These are phyloP conservation scores for Bathelium albidoporum DNA, from an alignment of 495 filamentous ascomycete genomes.

Conservation along the genomic window DNA sequence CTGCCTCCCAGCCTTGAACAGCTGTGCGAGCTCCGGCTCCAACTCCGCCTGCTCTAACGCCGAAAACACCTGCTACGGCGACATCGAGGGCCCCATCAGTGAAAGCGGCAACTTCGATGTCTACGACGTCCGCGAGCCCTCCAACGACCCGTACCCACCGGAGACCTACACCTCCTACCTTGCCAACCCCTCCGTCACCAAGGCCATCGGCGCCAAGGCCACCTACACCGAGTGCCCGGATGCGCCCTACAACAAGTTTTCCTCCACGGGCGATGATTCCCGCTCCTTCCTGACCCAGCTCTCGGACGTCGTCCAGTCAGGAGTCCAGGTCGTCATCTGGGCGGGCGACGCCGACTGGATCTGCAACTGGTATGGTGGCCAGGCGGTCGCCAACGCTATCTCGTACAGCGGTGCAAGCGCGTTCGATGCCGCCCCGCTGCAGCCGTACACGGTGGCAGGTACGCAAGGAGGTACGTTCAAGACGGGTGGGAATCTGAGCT, in stretches of 20 bases:
- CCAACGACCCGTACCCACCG: conserved; percentile 22
- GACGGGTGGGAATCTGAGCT: conserved; percentile 40
- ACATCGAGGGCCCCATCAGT: conserved; percentile 35
- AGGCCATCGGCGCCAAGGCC: conserved; percentile 28
- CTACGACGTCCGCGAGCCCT: conserved; percentile 27
- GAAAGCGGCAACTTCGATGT: conserved; percentile 12
- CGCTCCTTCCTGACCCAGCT: conserved; percentile 23
- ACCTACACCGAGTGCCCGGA: conserved; percentile 27
- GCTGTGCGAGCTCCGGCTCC: conserved; percentile 20
- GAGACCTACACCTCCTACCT: conserved; percentile 29
- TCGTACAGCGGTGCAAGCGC: conserved; percentile 20
- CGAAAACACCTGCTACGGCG: conserved; percentile 34
- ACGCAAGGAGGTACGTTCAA: conserved; percentile 40
- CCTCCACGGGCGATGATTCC: conserved; percentile 25
- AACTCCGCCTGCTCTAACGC: conserved; percentile 36
- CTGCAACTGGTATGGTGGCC: conserved; percentile 33
- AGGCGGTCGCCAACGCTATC: conserved; percentile 28
- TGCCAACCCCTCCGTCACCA: conserved; percentile 25
- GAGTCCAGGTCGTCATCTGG: conserved; percentile 28
- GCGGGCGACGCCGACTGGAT: conserved; percentile 32
- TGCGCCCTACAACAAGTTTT: conserved; percentile 19
- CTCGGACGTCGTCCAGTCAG: conserved; percentile 22
- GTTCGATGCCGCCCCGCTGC: conserved; percentile 33
- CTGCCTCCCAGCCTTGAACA: conserved; percentile 39
- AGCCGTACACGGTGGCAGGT: conserved; percentile 41